phyloP scores from a whole-genome alignment of 345 rosid species.

The Psidium friedrichsthalianum region DNA sequence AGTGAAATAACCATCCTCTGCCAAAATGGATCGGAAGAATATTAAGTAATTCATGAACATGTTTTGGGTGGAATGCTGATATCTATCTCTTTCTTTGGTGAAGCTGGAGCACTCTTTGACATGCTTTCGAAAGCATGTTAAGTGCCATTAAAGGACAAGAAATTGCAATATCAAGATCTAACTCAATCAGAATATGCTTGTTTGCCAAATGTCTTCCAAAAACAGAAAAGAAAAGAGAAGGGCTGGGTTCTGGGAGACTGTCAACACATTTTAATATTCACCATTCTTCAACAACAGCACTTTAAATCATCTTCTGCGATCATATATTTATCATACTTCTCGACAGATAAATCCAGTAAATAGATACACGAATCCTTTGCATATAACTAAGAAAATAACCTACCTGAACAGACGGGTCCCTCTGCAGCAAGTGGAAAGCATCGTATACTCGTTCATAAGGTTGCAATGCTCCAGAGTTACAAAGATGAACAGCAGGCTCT shows the following conservation, averaged over 20 bases:
- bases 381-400: not conserved
- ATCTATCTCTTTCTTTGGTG: not conserved
- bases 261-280: not conserved
- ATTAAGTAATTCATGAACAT: not conserved
- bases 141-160: not conserved
- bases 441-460: slow-evolving; percentile 51
- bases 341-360: not conserved
- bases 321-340: not conserved
- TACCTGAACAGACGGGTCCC: slow-evolving; percentile 81
- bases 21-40: not conserved
- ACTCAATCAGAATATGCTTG: not conserved
- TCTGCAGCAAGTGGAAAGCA: slow-evolving; percentile 70
- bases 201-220: not conserved
- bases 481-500: slow-evolving; percentile 51
- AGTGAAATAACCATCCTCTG: slow-evolving; percentile 82
- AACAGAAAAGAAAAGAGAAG: not conserved
- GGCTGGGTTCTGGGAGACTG: not conserved
- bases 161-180: not conserved
- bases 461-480: slow-evolving; percentile 30
- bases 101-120: not conserved
- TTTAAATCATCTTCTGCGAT: not conserved
- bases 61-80: not conserved
- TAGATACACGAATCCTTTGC: not conserved
- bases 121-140: not conserved
- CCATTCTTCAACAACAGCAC: not conserved